These are phyloP conservation scores for Colletotrichum navitas DNA, from an alignment of 2,329 filamentous ascomycete species.

Conservation along the genomic window DNA sequence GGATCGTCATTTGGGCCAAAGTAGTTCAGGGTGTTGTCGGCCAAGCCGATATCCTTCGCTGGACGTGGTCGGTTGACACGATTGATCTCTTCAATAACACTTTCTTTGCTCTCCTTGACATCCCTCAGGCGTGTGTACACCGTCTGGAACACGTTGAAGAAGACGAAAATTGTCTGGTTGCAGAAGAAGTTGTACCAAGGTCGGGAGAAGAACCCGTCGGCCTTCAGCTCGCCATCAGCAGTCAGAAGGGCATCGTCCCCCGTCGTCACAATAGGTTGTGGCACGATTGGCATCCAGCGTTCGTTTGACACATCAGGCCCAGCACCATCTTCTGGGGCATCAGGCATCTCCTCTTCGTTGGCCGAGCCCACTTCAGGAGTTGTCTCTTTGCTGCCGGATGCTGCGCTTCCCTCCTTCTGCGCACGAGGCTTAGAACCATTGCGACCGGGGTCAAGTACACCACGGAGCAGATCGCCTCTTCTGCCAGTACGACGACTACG, in stretches of 20 bases:
- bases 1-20: constrained; percentile 73
- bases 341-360: constrained; percentile 80
- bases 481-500: constrained; percentile 79
- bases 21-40: constrained; percentile 83
- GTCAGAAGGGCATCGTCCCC: constrained; percentile 68
- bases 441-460: constrained; percentile 83
- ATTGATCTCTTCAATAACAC: constrained; percentile 79
- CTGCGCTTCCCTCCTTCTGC: constrained; percentile 84
- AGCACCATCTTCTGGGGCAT: constrained; percentile 68
- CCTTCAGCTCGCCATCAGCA: constrained; percentile 75
- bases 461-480: constrained; percentile 84
- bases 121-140: constrained; percentile 86
- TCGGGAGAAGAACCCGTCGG: constrained; percentile 84
- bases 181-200: constrained; percentile 90
- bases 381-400: constrained; percentile 85
- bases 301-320: constrained; percentile 74
- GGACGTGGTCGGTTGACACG: constrained; percentile 82
- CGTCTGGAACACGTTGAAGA: constrained; percentile 94
- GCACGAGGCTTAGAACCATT: constrained; percentile 77
- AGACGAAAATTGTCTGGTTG: constrained; percentile 92
- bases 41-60: constrained; percentile 84
- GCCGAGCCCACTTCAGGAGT: constrained; percentile 86
- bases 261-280: constrained; percentile 66
- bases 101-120: constrained; percentile 83
- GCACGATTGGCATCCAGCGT: constrained; percentile 73